Base-by-base conservation (phyloP, 495 filamentous ascomycete genomes). In the Usnea hakonensis region DNA sequence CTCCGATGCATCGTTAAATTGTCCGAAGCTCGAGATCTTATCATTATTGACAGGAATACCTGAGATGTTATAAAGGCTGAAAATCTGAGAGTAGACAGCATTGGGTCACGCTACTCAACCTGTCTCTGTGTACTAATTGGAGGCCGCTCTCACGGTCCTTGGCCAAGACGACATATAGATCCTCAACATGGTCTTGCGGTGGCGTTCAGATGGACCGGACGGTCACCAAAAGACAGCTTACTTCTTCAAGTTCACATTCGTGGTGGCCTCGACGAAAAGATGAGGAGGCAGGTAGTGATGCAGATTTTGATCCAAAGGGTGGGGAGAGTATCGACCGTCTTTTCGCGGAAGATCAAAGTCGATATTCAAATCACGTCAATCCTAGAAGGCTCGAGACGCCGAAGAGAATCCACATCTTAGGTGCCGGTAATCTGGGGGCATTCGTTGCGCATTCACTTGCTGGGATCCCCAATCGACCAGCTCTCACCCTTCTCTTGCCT, bases 391-490 rank as follows among this genome's bases (percentile, higher is more conserved):
- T 28, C 5, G 46, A 44, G 6, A 10, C 57, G 23, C 40, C 64
- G 23, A 65, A 48, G 32, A 64, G 70, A n/a, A 84, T 88, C 55
- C 79, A 88, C 62, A 78, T 88, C 54, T 65, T 87, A 1, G 85
- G 85, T 10, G 57, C 80, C 21, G 84, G 84, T 48, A 85, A 78
- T 68, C 69, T 84, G 30, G 85, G 83, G 16, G 77, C 73, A 19
- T 84, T 88, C 55, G 75, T 86, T 55, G 84, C 84, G 14, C 84
- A 87, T 65, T 77, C 82, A 8, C 69, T 88, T 7, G 79, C 78
- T 8, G 75, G 78, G 35, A 74, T 84, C 38, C 74, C 77, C 32
- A 77, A 81, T 62, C 83, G 78, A n/a, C 85, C 84, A 30, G 81
- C 83, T 0, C 73, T 86, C 28, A 84, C 84, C 14, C 70, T 88